Base-by-base conservation (phyloP, 805 yeast genomes). In the Wickerhamiella sorbophila region DNA sequence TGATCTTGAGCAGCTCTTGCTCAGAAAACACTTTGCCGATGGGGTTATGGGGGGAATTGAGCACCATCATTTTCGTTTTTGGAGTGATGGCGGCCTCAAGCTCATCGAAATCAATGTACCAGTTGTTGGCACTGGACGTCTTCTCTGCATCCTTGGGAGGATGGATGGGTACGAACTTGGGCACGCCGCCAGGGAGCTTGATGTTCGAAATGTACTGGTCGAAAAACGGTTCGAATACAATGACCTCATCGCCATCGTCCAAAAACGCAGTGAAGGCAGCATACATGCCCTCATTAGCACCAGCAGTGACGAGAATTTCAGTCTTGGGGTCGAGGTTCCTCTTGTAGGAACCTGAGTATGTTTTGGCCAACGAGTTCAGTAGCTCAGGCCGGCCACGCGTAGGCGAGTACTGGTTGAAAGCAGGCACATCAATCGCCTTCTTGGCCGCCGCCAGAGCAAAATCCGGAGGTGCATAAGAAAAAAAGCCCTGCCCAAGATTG, bases 41-140 rank as follows among this genome's bases (percentile, higher is more conserved):
- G 21, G 98, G 98, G 60, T 91, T 91, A 64, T 91, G 96, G 9
- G 98, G 98, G 15, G 94, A 77, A 65, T 91, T 91, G 45, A 91
- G 61, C 20, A 91, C 84, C 45, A 91, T 74, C 65, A 87, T 73
- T 57, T 83, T 87, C 6, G 98, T 91, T 53, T 75, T 78, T 19
- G 70, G 63, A 27, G 79, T 72, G 48, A 91, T 75, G 5, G 88
- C 78, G 2, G 67, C 66, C 50, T 79, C 79, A 42, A 91, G 68
- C 49, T 79, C 85, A 3, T 73, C 74, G 69, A 81, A 83, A 56
- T 91, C 83, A 41, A 91, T 69, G 32, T 66, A 68, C 97, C 97
- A 91, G 49, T 88, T 95, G 43, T 74, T 71, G 40, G 94, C 95
- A 24, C 75, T 66, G 24, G 84, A 81, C 31, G 71, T 75, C 46